Evolutionary conservation across 805 yeast species (phyloP).

Genomic region (Candida insectalens): DNA sequence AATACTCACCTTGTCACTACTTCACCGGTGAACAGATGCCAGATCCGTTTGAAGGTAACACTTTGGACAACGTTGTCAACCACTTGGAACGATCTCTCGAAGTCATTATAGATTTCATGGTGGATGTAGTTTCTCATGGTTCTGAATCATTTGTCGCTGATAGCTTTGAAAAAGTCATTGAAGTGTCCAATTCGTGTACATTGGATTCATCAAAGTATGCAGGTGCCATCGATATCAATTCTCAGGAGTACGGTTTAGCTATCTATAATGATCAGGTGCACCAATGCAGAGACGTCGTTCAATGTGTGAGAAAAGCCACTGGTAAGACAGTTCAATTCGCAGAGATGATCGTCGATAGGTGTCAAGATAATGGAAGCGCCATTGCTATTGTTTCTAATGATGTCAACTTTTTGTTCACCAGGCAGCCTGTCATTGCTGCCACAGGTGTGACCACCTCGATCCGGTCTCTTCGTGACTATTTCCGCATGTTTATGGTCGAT

Average conservation of each 20-base stretch:
- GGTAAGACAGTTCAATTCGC: constrained; percentile 57
- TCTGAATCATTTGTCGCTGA: constrained; percentile 27
- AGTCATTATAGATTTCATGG: constrained; percentile 43
- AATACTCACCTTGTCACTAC: constrained; percentile 39
- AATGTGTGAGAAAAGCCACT: constrained; percentile 54
- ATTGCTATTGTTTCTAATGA: constrained; percentile 51
- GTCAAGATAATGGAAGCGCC: constrained; percentile 60
- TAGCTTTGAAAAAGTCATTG: constrained; percentile 12
- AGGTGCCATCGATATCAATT: constrained; percentile 30
- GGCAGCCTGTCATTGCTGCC: constrained; percentile 46
- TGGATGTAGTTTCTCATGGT: constrained; percentile 48
- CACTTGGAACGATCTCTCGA: constrained; percentile 28
- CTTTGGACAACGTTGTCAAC: not conserved
- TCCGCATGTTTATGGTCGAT: constrained; percentile 73
- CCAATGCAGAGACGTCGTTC: constrained; percentile 66
- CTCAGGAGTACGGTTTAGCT: constrained; percentile 43
- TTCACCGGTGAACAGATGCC: constrained; percentile 18
- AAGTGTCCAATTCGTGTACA: constrained; percentile 18
- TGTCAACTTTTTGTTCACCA: constrained; percentile 36
- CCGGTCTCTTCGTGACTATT: constrained; percentile 55
- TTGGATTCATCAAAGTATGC: constrained; percentile 32
- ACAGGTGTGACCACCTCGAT: constrained; percentile 64
- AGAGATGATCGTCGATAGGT: constrained; percentile 56
- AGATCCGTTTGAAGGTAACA: not conserved
- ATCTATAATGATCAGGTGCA: constrained; percentile 75